phyloP scores from a whole-genome alignment of 345 rosid genomes.

The Lepidium sativum region DNA sequence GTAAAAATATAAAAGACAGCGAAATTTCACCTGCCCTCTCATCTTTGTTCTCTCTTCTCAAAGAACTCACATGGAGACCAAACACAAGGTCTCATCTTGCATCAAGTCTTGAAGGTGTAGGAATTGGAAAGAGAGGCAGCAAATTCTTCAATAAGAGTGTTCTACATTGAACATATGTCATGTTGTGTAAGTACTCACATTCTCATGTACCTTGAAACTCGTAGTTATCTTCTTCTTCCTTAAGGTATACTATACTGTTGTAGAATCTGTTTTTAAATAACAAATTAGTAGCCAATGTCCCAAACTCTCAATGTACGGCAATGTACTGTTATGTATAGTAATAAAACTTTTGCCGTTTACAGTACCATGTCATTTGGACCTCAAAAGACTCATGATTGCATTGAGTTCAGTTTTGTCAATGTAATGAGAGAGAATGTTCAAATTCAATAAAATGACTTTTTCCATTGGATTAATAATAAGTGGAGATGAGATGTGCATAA shows the following conservation, averaged over 20 bases:
- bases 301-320: not conserved
- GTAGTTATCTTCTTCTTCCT: not conserved
- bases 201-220: not conserved
- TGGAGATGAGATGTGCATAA: constrained; percentile 14
- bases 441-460: too few relatives aligned
- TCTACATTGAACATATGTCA: not conserved
- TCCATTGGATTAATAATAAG: not conserved
- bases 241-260: not conserved
- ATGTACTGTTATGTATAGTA: not conserved
- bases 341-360: not conserved
- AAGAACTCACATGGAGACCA: constrained; percentile 88
- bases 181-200: not conserved
- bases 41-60: constrained; percentile 56
- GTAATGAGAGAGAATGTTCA: too few relatives aligned
- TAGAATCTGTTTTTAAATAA: not conserved
- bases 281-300: not conserved
- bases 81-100: constrained; percentile 66
- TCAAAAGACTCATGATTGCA: too few relatives aligned
- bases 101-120: constrained; percentile 52
- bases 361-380: not conserved
- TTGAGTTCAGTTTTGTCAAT: too few relatives aligned
- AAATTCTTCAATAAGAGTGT: constrained; percentile 59
- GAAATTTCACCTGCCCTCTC: constrained; percentile 72
- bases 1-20: constrained; percentile 60
- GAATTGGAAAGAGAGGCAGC: constrained; percentile 73